phyloP scores from a whole-genome alignment of 1,139 yeast genomes.

The Spencermartinsiella ligniputridi region DNA sequence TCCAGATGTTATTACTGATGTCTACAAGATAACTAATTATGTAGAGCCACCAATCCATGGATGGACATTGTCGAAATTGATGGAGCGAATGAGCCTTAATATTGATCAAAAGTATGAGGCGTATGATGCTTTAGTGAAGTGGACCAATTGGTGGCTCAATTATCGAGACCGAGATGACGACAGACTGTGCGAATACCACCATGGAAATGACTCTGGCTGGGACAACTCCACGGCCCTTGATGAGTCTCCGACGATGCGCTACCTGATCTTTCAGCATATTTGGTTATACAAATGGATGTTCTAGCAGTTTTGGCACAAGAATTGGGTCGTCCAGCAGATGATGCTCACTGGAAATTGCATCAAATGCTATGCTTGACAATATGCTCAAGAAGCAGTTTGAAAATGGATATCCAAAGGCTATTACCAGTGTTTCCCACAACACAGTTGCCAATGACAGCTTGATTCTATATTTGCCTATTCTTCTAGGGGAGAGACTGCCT shows the following conservation, averaged over 20 bases:
- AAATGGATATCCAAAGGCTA: constrained; percentile 4
- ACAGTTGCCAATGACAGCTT: constrained; percentile 4
- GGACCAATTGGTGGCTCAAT: constrained; percentile 4
- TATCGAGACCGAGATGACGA: constrained; percentile 1
- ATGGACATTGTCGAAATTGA: constrained; percentile 3
- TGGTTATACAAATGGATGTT: constrained; percentile 4
- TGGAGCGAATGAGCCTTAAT: constrained; percentile 4
- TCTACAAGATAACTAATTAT: background rate
- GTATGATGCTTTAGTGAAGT: constrained; percentile 1
- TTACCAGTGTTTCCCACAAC: constrained; percentile 2
- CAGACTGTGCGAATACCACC: constrained; percentile 3
- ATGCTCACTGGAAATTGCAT: constrained; percentile 1
- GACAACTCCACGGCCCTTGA: constrained; percentile 4
- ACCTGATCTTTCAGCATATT: constrained; percentile 4
- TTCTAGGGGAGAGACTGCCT: constrained; percentile 3
- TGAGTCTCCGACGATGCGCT: constrained; percentile 4
- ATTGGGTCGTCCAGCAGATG: constrained; percentile 1
- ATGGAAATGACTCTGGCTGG: constrained; percentile 4
- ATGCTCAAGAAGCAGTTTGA: constrained; percentile 3
- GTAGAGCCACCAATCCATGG: constrained; percentile 5
- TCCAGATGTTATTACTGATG: constrained; percentile 3
- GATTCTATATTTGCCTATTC: constrained; percentile 4
- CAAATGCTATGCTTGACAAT: constrained; percentile 2
- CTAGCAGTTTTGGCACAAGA: constrained; percentile 1
- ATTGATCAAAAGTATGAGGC: constrained; percentile 3